Conservation (phyloP, 2,329 filamentous ascomycete species). For the Hypomyces perniciosus region DNA sequence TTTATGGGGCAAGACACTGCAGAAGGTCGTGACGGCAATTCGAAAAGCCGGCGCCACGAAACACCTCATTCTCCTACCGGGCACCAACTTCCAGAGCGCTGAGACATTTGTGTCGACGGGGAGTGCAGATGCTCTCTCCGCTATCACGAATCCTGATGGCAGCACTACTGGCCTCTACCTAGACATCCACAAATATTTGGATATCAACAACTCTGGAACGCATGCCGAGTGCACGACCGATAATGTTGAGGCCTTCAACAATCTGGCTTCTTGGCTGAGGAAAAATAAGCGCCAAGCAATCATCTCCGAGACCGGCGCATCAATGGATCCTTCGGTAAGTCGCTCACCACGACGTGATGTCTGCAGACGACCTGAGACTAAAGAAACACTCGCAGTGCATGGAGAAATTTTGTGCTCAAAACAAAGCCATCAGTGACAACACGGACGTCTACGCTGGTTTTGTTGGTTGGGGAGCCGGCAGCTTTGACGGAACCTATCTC, state of each 20-base stretch:
- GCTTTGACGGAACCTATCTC: slow-evolving; percentile 36
- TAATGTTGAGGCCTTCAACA: slow-evolving; percentile 43
- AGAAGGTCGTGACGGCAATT: slow-evolving; percentile 59
- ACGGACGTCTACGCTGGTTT: slow-evolving; percentile 42
- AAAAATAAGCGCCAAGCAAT: slow-evolving; percentile 42
- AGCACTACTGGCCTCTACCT: slow-evolving; percentile 50
- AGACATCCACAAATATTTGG: slow-evolving; percentile 57
- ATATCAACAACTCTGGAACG: slow-evolving; percentile 50
- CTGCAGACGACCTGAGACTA: background rate
- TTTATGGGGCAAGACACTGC: slow-evolving; percentile 54
- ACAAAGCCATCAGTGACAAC: slow-evolving; percentile 40
- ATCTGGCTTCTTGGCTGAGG: slow-evolving; percentile 42
- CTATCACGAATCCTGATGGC: slow-evolving; percentile 54
- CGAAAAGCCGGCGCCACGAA: slow-evolving; percentile 56
- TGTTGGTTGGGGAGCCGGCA: slow-evolving; percentile 41
- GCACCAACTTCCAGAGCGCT: slow-evolving; percentile 52
- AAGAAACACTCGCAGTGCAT: slow-evolving; percentile 30
- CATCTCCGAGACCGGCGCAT: slow-evolving; percentile 48
- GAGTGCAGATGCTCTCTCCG: slow-evolving; percentile 44
- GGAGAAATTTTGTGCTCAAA: slow-evolving; percentile 40
- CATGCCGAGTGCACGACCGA: slow-evolving; percentile 47
- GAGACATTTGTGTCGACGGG: slow-evolving; percentile 42
- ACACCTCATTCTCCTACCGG: slow-evolving; percentile 56
- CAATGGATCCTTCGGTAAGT: slow-evolving; percentile 34
- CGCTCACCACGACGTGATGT: background rate